Conservation (phyloP, 371 early-diverging fungal genomes). For the Mortierella sp. region DNA sequence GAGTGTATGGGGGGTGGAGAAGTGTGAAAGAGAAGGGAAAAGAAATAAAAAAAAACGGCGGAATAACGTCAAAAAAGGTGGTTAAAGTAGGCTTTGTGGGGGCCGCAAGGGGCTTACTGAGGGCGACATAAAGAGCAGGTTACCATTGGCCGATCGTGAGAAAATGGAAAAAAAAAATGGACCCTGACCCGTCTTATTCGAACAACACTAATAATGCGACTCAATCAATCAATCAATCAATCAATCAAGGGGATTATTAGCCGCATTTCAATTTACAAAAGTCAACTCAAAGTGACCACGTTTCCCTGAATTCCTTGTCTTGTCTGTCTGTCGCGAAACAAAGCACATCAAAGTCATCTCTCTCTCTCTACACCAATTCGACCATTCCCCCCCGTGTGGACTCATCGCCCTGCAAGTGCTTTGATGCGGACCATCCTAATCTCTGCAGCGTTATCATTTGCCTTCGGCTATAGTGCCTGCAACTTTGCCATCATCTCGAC, state of each 20-base stretch:
- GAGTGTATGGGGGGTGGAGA: not conserved
- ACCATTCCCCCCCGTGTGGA: not conserved
- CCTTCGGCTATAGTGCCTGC: slow-evolving; percentile 62
- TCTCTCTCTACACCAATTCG: not conserved
- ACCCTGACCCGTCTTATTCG: not conserved
- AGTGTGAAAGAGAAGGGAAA: slow-evolving; percentile 10
- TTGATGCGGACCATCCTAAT: slow-evolving; percentile 61
- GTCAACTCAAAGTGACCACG: no score
- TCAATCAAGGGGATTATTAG: slow-evolving; percentile 33
- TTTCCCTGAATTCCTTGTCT: no score
- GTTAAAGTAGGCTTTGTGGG: slow-evolving; percentile 8
- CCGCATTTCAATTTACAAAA: no score
- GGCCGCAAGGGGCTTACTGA: slow-evolving; percentile 12
- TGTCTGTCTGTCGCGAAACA: no score
- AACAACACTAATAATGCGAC: no score
- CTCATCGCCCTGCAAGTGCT: not conserved
- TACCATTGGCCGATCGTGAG: slow-evolving; percentile 17
- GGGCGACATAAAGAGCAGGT: not conserved
- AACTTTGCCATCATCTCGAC: slow-evolving; percentile 61
- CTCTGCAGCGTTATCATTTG: slow-evolving; percentile 59
- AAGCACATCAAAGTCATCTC: no score
- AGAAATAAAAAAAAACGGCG: slow-evolving; percentile 13
- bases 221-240: no score
- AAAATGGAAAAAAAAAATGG: not conserved
- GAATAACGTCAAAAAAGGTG: not conserved